A percentile compares a stretch with the other conserved stretches of the same genome.
These are phyloP conservation scores for Auricularia sp. DNA, from an alignment of 768 basidiomycete species.

Conservation along the genomic window DNA sequence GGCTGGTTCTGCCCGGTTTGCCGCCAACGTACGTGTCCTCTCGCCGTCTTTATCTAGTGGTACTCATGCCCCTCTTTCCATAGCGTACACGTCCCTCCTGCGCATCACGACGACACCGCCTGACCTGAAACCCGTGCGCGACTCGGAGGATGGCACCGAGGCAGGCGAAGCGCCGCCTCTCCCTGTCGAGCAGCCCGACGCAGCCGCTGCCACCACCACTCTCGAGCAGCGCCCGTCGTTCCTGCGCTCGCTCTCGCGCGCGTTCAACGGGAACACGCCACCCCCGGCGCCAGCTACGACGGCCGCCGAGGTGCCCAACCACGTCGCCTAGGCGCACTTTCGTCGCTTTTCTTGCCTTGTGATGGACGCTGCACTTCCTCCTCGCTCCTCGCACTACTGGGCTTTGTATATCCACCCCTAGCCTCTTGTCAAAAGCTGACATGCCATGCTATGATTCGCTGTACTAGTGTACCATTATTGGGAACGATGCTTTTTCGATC, in stretches of 20 bases:
- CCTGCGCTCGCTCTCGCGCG: not conserved
- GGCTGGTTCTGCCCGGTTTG: constrained; percentile 98
- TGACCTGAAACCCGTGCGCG: constrained; percentile 4
- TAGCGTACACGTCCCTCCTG: constrained; percentile 82
- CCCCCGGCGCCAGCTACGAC: not conserved
- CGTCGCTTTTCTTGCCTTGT: no score
- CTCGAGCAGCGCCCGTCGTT: not conserved
- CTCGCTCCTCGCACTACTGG: no score
- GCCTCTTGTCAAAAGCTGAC: no score
- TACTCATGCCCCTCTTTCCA: not conserved
- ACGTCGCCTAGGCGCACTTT: not conserved
- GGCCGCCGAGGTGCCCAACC: not conserved
- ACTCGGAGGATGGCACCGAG: constrained; percentile 1
- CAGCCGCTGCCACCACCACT: not conserved
- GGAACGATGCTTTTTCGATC: no score
- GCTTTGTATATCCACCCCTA: no score
- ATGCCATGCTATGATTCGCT: no score
- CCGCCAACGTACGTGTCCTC: constrained; percentile 66
- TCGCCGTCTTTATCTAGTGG: not conserved
- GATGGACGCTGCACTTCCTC: no score
- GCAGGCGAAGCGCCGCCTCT: not conserved
- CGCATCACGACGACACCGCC: constrained; percentile 68
- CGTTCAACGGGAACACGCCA: not conserved
- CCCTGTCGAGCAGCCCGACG: not conserved
- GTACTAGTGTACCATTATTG: no score